Percentiles rank a stretch among this genome's conserved stretches.
phyloP scores from a whole-genome alignment of 352 stramenopile genomes.

The Globisporangium heterothallicum region DNA sequence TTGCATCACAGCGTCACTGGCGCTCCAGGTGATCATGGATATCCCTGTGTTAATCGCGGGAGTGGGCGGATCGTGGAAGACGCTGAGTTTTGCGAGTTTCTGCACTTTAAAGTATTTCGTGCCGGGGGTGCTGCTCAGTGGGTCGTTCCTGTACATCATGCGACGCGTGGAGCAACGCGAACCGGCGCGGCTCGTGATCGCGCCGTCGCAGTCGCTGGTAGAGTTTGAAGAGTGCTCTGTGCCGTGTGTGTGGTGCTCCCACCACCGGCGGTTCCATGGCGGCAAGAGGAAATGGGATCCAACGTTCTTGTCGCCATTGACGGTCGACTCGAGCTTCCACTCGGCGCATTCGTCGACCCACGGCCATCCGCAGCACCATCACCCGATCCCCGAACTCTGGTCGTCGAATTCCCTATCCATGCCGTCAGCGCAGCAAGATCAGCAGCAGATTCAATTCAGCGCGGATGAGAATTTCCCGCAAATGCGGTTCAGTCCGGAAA shows the following conservation, averaged over 20 bases:
- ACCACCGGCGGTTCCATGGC: slow-evolving; percentile 53
- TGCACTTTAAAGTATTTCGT: slow-evolving; percentile 53
- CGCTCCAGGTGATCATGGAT: slow-evolving; percentile 53
- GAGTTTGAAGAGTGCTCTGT: slow-evolving; percentile 73
- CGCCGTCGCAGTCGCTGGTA: slow-evolving; percentile 43
- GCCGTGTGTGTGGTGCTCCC: slow-evolving; percentile 65
- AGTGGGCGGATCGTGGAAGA: slow-evolving; percentile 18
- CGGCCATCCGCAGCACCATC: not conserved
- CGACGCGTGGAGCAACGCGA: slow-evolving; percentile 59
- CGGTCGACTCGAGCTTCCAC: slow-evolving; percentile 47
- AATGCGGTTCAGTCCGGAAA: slow-evolving; percentile 6
- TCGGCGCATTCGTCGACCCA: slow-evolving; percentile 32
- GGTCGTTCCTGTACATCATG: slow-evolving; percentile 73
- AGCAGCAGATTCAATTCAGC: slow-evolving; percentile 3
- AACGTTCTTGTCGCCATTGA: slow-evolving; percentile 54
- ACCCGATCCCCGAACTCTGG: slow-evolving; percentile 1
- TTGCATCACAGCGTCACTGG: slow-evolving; percentile 32
- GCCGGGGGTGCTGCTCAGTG: slow-evolving; percentile 43
- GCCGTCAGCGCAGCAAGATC: not conserved
- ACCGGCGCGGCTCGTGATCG: slow-evolving; percentile 40
- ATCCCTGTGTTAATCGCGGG: slow-evolving; percentile 29
- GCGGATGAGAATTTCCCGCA: slow-evolving; percentile 2
- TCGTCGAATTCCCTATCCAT: slow-evolving; percentile 1
- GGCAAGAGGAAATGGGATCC: slow-evolving; percentile 51
- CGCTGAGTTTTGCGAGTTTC: slow-evolving; percentile 30